A percentile compares a stretch with the other conserved stretches of the same genome.
Evolutionary conservation across 2,329 filamentous ascomycete species (phyloP).

Genomic region (Hymenoscyphus fraxineus): DNA sequence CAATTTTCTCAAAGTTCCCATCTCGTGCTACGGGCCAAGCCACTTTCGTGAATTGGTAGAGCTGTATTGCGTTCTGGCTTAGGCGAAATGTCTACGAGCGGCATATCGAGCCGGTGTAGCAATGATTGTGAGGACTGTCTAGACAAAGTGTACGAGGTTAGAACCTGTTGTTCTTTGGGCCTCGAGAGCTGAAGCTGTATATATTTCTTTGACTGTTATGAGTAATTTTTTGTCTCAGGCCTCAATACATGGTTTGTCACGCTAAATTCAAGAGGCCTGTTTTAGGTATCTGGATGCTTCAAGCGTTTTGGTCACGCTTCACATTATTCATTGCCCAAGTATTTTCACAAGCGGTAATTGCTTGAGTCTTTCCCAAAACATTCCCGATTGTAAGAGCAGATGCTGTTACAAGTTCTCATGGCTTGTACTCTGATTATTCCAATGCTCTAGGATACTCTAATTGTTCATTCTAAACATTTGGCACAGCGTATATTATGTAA

Average conservation of each 20-base stretch:
- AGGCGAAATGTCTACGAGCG: background rate
- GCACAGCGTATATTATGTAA: too few species aligned
- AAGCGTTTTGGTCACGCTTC: background rate
- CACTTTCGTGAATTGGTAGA: background rate
- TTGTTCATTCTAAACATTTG: too few species aligned
- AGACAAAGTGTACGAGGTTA: background rate
- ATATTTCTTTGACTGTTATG: background rate
- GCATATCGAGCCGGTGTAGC: background rate
- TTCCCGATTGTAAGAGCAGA: too few species aligned
- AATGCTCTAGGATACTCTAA: too few species aligned
- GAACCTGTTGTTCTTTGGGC: background rate
- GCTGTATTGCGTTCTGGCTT: background rate
- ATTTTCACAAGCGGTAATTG: too few species aligned
- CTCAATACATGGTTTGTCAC: background rate
- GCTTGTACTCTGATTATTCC: too few species aligned
- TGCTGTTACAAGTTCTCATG: too few species aligned
- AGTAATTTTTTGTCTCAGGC: background rate
- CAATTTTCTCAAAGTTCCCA: slow-evolving; percentile 4
- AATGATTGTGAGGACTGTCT: background rate
- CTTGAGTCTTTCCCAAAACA: too few species aligned
- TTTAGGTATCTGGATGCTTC: background rate
- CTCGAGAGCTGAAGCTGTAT: background rate
- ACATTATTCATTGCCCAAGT: too few species aligned
- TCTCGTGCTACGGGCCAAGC: background rate
- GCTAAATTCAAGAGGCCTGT: background rate